These are phyloP conservation scores for Aspergillus campestris DNA, from an alignment of 495 filamentous ascomycete genomes.

Conservation along the genomic window DNA sequence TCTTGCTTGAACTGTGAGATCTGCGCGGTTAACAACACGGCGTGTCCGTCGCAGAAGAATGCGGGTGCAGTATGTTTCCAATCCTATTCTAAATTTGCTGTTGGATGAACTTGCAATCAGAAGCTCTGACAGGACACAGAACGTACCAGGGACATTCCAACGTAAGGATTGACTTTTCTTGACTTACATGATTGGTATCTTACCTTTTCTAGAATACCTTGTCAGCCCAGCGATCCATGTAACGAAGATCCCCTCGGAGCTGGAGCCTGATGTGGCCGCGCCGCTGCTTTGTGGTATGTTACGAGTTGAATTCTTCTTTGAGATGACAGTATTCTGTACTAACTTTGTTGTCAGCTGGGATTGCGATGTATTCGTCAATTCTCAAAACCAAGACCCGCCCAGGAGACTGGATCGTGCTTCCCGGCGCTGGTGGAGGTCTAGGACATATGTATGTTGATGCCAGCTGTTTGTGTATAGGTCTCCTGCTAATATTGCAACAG, in stretches of 20 bases:
- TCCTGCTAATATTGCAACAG: conserved; percentile 7
- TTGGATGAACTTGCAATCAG: background rate
- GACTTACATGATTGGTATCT: background rate
- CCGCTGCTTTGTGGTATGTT: conserved; percentile 34
- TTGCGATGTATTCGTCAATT: conserved; percentile 42
- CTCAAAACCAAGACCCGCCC: conserved; percentile 32
- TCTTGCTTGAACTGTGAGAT: conserved; percentile 38
- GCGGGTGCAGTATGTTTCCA: conserved; percentile 30
- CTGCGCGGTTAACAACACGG: conserved; percentile 38
- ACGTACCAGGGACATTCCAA: conserved; percentile 39
- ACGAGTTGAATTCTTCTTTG: background rate
- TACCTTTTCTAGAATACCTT: conserved; percentile 23
- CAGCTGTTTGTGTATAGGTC: background rate
- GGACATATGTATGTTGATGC: conserved; percentile 30
- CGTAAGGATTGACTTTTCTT: conserved; percentile 15
- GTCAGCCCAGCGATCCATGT: conserved; percentile 34
- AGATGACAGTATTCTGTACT: background rate
- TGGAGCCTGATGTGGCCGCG: conserved; percentile 27
- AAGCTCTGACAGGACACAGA: conserved; percentile 13
- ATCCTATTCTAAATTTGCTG: background rate
- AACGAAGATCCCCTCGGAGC: conserved; percentile 26
- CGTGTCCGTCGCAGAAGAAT: conserved; percentile 37
- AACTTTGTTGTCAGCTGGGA: conserved; percentile 20
- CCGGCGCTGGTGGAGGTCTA: conserved; percentile 36
- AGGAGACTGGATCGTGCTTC: conserved; percentile 34